Percentiles rank a stretch among this genome's conserved stretches.
These are phyloP conservation scores for Fusarium beomiforme DNA, from an alignment of 2,329 filamentous ascomycete species.

Conservation along the genomic window DNA sequence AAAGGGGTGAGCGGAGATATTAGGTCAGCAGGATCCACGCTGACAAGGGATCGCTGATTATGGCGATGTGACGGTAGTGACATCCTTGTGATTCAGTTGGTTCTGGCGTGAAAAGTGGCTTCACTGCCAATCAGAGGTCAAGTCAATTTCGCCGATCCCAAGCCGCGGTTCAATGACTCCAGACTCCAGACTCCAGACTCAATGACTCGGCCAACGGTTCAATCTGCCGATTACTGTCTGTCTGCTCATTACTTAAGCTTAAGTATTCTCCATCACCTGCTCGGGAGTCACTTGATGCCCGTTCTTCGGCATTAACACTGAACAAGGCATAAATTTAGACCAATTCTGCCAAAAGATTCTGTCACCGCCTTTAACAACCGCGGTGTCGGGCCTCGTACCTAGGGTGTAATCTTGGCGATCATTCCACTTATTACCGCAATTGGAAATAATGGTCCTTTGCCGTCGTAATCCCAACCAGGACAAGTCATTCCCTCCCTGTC, in stretches of 20 bases:
- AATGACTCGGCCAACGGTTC: background rate
- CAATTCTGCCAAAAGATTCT: background rate
- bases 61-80: background rate
- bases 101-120: background rate
- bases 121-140: background rate
- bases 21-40: conserved; percentile 23
- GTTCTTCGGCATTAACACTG: background rate
- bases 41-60: background rate
- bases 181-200: background rate
- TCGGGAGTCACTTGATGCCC: background rate
- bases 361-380: background rate
- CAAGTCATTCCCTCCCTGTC: background rate
- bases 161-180: background rate
- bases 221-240: background rate
- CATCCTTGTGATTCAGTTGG: background rate
- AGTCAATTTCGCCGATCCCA: background rate
- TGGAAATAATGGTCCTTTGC: background rate
- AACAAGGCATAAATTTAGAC: background rate
- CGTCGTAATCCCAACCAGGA: conserved; percentile 5
- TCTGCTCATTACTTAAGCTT: background rate
- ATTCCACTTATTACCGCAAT: conserved; percentile 18
- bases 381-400: background rate
- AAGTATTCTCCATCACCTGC: background rate
- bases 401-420: background rate
- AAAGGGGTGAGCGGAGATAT: conserved; percentile 21